Base-by-base conservation (phyloP, 306 rosid genomes). In the Cucumis hystrix region DNA sequence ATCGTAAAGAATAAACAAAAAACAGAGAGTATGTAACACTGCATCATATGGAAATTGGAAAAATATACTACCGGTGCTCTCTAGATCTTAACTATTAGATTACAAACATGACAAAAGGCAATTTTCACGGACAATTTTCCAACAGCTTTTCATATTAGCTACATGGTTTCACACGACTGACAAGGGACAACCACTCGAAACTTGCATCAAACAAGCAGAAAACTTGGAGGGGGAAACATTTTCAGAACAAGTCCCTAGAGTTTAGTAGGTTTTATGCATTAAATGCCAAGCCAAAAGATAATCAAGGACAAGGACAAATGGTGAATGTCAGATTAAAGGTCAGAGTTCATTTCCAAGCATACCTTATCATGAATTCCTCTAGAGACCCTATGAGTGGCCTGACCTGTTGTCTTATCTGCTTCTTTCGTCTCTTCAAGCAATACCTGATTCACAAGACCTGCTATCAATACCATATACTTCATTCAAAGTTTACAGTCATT, bases 351-450 rank as follows among this genome's bases (percentile, higher is more conserved):
- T 45, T 37, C 7, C 21, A 56, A 18, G 7, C 20, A 62, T 83
- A 95, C 98, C 98, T 90, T 92, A 59, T 90, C 91, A 33, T 86
- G 83, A 83, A 95, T 87, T 84, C 97, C 98, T 83, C 96, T 92
- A 30, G 87, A 87, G 79, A 95, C 84, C 82, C 83, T 90, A 74
- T 89, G 97, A 43, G 86, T 56, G 55, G 98, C 97, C 78, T 90
- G 89, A 74, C 96, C 86, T 7, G 92, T 95, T 62, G 90, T 86
- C 23, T 73, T 69, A 77, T 95, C 92, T 25, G 97, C 98, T 86
- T 95, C 98, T 84, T 89, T 90, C n/a, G 69, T 80, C 79, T 95
- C 98, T 85, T 92, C 97, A 51, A 95, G 55, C 54, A 85, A 55
- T 54, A 75, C 88, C 97, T 95, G 85, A 49, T 43, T 74, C 74